Evolutionary conservation across 2,329 filamentous ascomycete species (phyloP), one percentile per base, ranked within the genome.

Genomic region (Cercospora sojina): DNA sequence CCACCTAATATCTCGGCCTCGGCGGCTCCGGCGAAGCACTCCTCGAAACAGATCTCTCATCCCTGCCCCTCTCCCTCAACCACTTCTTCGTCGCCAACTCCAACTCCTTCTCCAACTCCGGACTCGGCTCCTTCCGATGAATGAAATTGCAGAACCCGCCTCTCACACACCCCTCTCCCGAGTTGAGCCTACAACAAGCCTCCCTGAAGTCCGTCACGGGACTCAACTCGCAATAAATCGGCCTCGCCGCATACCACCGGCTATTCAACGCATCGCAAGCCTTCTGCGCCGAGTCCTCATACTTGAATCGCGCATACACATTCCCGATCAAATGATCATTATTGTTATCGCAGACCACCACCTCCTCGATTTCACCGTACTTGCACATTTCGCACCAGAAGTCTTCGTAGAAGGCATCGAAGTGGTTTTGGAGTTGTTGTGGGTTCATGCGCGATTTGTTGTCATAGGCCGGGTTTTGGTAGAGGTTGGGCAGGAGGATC

Each of bases 351-450:
- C 95, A 99, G 2, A 99, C 94, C 12, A 99, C 95, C 12, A 99
- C 87, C 83, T 99, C 95, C 82, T 99, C 95, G 38, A 98, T 86
- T 82, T 98, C 92, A 73, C 95, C 95, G 80, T 96, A 99, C 82
- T 96, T 93, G 90, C 95, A 98, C 84, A 99, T 92, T 87, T 99
- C 95, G 83, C 94, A 98, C 94, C 95, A 99, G 73, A 99, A 93
- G 80, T 99, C 95, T 84, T 99, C 95, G 85, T 99, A 99, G 81
- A 99, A 99, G 77, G 95, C 95, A 81, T 99, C 95, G 79, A 99
- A 99, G 86, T 99, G 95, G 84, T 97, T 97, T 82, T 97, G 94
- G 79, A 98, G 90, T 85, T 99, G 95, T 74, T 88, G 90, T 6
- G 93, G 84, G 83, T 96, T 97, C 91, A 99, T 97, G 83, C 95